A percentile compares a stretch with the other conserved stretches of the same genome.
Conservation (phyloP, 2,329 filamentous ascomycete genomes). For the Didymella lethalis region DNA sequence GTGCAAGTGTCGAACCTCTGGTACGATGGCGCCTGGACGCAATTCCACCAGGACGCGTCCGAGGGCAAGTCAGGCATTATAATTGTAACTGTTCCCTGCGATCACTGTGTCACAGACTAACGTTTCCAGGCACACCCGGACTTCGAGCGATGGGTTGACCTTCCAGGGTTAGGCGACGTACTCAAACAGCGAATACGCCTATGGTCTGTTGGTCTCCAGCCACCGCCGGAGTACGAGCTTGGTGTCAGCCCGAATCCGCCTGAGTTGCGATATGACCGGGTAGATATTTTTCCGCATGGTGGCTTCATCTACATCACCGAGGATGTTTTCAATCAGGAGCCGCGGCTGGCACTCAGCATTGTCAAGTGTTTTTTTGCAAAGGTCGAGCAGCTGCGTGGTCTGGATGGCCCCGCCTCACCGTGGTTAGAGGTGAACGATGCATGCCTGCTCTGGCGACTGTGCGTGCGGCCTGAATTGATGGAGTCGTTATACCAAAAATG, state of each 20-base stretch:
- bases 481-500: constrained; percentile 33
- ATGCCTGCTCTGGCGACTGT: constrained; percentile 43
- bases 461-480: constrained; percentile 44
- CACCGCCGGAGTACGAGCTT: constrained; percentile 25
- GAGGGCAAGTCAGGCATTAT: constrained; percentile 38
- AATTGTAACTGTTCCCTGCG: constrained; percentile 26
- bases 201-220: constrained; percentile 47
- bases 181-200: constrained; percentile 40
- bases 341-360: constrained; percentile 48
- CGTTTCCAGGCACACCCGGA: constrained; percentile 39
- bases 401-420: constrained; percentile 24
- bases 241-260: constrained; percentile 24
- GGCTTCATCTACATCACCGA: constrained; percentile 55
- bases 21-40: constrained; percentile 37
- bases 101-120: constrained; percentile 16
- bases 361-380: constrained; percentile 47
- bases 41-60: constrained; percentile 32
- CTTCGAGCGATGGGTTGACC: constrained; percentile 40
- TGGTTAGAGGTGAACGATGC: constrained; percentile 33
- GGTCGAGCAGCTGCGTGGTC: constrained; percentile 31
- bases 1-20: constrained; percentile 38
- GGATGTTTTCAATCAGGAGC: constrained; percentile 52
- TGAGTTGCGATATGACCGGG: constrained; percentile 33
- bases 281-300: constrained; percentile 51
- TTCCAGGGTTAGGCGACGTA: constrained; percentile 45